Evolutionary conservation across 768 basidiomycete genomes (phyloP), one percentile per base, ranked within the genome.

Genomic region (Termitomyces heimii): DNA sequence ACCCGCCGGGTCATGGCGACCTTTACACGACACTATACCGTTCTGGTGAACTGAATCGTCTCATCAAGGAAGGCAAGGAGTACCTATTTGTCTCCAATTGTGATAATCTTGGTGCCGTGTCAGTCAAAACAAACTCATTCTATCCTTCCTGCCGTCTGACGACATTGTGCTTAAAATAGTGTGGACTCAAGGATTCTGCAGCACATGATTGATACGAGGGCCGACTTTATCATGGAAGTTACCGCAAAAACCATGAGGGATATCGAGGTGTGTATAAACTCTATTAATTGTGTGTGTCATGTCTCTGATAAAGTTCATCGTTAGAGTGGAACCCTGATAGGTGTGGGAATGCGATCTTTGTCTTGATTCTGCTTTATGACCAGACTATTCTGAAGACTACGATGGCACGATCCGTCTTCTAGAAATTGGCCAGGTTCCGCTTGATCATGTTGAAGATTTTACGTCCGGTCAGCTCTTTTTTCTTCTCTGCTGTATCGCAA

Each of bases 191-290:
- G 76, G 59, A 93, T 95, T 66, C 73, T 91, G 43, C 82, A 86
- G 63, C 83, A 92, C 67, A 92, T 94, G 87, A 77, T 86, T 59
- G 81, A 89, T 65, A 76, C 79, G 4, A 83, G 84, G 60, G 82
- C 88, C 20, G 93, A 96, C 70, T 94, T 94, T 75, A 71, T 94
- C 70, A 94, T 94, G 92, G 92, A 96, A 73, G 89, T 96, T 60
- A 96, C 94, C 9, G 91, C 94, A 78, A 96, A 94, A 82, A 95
- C 94, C 66, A 94, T 95, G 80, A 90, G 88, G 44, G 93, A 88
- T 65, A 71, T 79, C 60, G 78, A 81, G 62, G 67, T 54, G 51
- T 34, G 58, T 55, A 12, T 53, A 39, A 34, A 26, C 7, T 24
- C 16, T 13, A 47, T 47, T 32, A 18, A 14, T 2, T 37, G 6